Base-by-base conservation (phyloP, 352 stramenopile species). In the Globisporangium abappressorium region DNA sequence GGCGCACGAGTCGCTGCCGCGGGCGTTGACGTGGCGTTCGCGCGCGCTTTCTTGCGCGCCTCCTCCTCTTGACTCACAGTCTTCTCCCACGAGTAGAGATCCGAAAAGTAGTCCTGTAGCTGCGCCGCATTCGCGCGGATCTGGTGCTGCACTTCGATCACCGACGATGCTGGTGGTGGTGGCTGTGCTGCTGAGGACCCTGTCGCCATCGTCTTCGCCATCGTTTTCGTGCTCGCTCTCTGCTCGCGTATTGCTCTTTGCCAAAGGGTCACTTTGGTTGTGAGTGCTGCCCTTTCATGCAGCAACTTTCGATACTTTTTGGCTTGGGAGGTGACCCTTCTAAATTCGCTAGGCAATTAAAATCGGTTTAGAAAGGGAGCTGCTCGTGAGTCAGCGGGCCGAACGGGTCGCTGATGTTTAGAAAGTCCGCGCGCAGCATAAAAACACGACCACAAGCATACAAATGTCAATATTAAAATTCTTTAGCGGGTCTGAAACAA, bases 61-160 rank as follows among this genome's bases (percentile, higher is more conserved):
- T 47, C 65, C 60, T 94, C 80, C 20, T 91, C 70, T 64, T 91
- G 79, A 24, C 36, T 51, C 62, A 95, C 91, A 11, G 38, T 73
- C 68, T 91, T 90, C 67, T 97, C 85, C 88, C 89, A 95, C 8
- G 75, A 69, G 57, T 91, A 92, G 22, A 95, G 70, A 62, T 92
- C 85, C 20, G 73, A 77, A 57, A 94, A 88, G 63, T 93, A 92
- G 61, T 93, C 82, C 64, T 93, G 82, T 54, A 94, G 63, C 65
- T 91, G 77, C 14, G 87, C 80, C 38, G 87, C 87, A 34, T 94
- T 95, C 33, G 81, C 71, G 49, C 86, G 81, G 69, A 95, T 95
- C 72, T 95, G 85, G 41, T 90, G 81, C 79, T 95, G 89, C 65
- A 94, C 71, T 22, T 90, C 73, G 64, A 92, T 69, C 51, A 88